Base-by-base conservation (phyloP, 2,329 filamentous ascomycete species). In the Alternaria sp. region DNA sequence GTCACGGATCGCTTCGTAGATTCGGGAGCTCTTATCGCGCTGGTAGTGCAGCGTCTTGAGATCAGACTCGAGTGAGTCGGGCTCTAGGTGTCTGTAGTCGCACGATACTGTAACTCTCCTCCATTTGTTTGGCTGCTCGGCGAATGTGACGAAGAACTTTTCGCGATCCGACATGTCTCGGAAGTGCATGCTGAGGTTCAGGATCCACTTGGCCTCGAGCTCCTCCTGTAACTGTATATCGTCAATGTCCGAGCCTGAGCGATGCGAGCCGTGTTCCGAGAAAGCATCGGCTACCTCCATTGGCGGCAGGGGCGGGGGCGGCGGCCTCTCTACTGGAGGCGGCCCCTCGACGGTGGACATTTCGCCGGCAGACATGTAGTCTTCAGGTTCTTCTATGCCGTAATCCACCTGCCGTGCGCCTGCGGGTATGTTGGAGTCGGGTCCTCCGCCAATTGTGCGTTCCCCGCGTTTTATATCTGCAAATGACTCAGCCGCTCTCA, bases 171-270 rank as follows among this genome's bases (percentile, higher is more conserved):
- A 96, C 72, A 91, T 90, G 80, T 99, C 95, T 60, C 94, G 89
- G 78, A 97, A 99, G 78, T 97, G 93, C 95, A 99, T 97, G 80
- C 93, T 97, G 62, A 98, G 85, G 74, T 99, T 99, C 69, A 99
- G 84, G 62, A 99, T 98, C 95, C 95, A 99, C 73, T 87, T 90
- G 62, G 85, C 87, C 73, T 97, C 93, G 57, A 97, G 85, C 78
- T 98, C 94, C 64, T 92, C 88, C 66, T 91, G 88, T 66, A 97
- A 86, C 70, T 87, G 83, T 54, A 84, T 82, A 54, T 91, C 87
- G 71, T 91, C 81, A 12, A 80, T 68, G 30, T 73, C 75, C 2
- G 75, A 74, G 8, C 70, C 70, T 18, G 77, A 76, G 28, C 67
- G 74, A 20, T 74, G 75, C 18, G 74, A 72, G 18, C 74, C 75